Evolutionary conservation across 2,329 filamentous ascomycete genomes (phyloP).

Genomic region (Hypoxylon sp.): DNA sequence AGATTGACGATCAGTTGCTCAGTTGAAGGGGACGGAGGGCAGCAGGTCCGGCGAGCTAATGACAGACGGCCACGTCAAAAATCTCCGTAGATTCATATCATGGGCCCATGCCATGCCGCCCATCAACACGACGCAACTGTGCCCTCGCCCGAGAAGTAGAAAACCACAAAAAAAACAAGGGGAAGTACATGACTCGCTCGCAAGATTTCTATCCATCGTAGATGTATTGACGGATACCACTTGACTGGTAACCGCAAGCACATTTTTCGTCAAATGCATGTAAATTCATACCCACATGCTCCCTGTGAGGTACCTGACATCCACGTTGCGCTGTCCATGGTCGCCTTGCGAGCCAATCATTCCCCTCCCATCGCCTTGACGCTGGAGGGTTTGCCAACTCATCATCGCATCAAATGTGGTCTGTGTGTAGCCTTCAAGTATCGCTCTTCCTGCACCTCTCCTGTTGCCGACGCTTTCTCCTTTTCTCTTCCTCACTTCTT

Average conservation of each 20-base stretch:
- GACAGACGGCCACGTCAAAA: constrained; percentile 56
- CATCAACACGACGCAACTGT: constrained; percentile 31
- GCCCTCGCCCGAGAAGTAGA: constrained; percentile 21
- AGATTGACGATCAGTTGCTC: constrained; percentile 45
- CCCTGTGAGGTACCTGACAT: constrained; percentile 48
- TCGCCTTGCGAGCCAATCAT: constrained; percentile 51
- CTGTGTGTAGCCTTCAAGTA: constrained; percentile 54
- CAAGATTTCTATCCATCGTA: constrained; percentile 15
- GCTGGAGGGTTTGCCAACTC: constrained; percentile 56
- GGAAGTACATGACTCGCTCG: constrained; percentile 26
- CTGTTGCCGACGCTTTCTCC: constrained; percentile 46
- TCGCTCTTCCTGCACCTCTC: constrained; percentile 49
- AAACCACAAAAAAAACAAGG: constrained; percentile 19
- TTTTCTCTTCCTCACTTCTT: constrained; percentile 40
- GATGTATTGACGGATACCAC: constrained; percentile 35
- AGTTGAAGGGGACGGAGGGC: constrained; percentile 44
- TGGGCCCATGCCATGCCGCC: constrained; percentile 45
- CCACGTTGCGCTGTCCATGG: constrained; percentile 50
- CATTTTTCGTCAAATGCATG: constrained; percentile 37
- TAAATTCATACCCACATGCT: constrained; percentile 42
- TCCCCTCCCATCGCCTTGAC: constrained; percentile 50
- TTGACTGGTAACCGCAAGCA: constrained; percentile 41
- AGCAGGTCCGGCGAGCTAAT: constrained; percentile 50
- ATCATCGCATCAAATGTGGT: constrained; percentile 57
- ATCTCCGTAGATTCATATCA: constrained; percentile 51